phyloP scores from a whole-genome alignment of 371 early-diverging fungal species.

The Mucor piriformis region DNA sequence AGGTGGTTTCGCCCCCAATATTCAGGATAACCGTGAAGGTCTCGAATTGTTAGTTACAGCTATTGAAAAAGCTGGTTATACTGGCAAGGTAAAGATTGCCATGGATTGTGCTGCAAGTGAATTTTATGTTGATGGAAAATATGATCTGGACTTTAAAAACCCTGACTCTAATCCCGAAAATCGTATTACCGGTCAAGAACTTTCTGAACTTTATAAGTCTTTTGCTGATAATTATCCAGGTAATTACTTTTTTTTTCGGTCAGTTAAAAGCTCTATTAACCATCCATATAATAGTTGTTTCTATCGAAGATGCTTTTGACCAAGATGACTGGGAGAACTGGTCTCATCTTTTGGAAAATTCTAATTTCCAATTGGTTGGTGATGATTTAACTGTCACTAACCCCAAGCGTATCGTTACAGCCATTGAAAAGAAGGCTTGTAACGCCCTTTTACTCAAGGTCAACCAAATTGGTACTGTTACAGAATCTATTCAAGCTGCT shows the following conservation, averaged over 20 bases:
- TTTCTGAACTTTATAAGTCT: slow-evolving; percentile 85
- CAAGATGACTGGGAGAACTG: slow-evolving; percentile 98
- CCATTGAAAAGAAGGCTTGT: slow-evolving; percentile 94
- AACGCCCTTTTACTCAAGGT: slow-evolving; percentile 98
- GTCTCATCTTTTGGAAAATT: slow-evolving; percentile 74
- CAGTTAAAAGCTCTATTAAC: no score
- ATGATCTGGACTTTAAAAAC: slow-evolving; percentile 98
- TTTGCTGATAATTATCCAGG: slow-evolving; percentile 92
- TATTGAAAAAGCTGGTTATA: slow-evolving; percentile 93
- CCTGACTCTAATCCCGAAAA: slow-evolving; percentile 80
- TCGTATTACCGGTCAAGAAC: slow-evolving; percentile 78
- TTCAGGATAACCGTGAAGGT: slow-evolving; percentile 97
- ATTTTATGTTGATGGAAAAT: slow-evolving; percentile 95
- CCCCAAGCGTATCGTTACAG: slow-evolving; percentile 89
- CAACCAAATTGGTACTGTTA: slow-evolving; percentile 99
- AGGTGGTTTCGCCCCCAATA: slow-evolving; percentile 99
- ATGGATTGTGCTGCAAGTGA: slow-evolving; percentile 99
- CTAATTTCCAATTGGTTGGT: slow-evolving; percentile 93
- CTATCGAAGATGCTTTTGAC: slow-evolving; percentile 99
- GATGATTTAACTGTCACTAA: slow-evolving; percentile 99
- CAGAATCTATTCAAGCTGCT: slow-evolving; percentile 91
- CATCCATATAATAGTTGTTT: slow-evolving; percentile 70
- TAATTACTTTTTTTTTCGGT: slow-evolving; percentile 26
- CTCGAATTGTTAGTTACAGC: slow-evolving; percentile 92
- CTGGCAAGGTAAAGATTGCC: slow-evolving; percentile 95